Evolutionary conservation across 768 basidiomycete genomes (phyloP), one percentile per base, ranked within the genome.

Genomic region (Leccinum rimulosum): DNA sequence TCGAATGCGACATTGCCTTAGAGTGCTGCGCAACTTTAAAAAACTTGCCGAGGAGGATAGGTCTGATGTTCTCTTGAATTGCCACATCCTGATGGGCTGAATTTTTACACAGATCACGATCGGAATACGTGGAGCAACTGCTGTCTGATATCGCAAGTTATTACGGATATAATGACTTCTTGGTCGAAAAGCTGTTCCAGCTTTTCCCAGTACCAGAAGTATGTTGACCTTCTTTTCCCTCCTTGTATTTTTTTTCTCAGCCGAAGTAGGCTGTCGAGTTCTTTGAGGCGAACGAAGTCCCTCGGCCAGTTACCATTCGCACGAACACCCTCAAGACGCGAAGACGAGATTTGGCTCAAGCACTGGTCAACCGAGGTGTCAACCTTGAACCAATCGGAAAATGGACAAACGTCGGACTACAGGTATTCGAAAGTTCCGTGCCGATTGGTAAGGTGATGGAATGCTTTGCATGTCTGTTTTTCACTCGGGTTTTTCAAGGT

Each of bases 381-480:
- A 97, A 93, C 69, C 83, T 99, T 56, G 96, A 98, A 71, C 95
- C 97, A 22, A 95, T 99, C 64, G 97, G 96, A 31, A 98, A 98
- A 77, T 98, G 97, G 97, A 93, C 93, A 30, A 98, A 98, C 69
- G 95, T 98, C 62, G 97, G 97, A 15, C 81, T 99, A n/a, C 97
- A 98, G 74, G 90, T 99, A 3, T 98, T 98, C 71, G 96, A 98
- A 76, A 93, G 91, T 63, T 87, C 84, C 61, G 95, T 99, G 2
- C 97, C 97, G 0, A 93, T 99, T 61, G 96, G 93, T 84, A 66
- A 53, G 69, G 61, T 19, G 49, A 22, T 54, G 35, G 30, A n/a
- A 25, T 19, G n/a, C 6, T 52, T 28, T 17, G 33, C 33, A 19
- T n/a, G 49, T 52, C 33, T 22, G 40, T 7, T 57, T n/a, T 43